phyloP scores from a whole-genome alignment of 129 eudicot species.

The Tagetes erecta region DNA sequence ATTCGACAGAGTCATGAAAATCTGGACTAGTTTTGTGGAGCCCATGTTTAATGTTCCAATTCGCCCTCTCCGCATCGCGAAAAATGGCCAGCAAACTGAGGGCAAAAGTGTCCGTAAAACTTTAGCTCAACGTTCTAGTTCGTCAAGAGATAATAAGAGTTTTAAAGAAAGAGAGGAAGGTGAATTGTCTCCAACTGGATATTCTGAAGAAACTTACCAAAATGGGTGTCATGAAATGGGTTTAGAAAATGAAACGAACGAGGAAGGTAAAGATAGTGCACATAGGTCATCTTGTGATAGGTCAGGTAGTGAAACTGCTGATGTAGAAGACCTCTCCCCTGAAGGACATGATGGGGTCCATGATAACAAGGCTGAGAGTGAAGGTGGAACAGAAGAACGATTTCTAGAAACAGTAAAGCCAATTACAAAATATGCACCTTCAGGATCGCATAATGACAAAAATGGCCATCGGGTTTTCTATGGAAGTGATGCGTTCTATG shows the following conservation, averaged over 20 bases:
- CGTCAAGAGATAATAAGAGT: slow-evolving; percentile 37
- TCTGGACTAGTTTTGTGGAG: slow-evolving; percentile 87
- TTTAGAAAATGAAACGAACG: slow-evolving; percentile 41
- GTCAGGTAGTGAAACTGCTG: slow-evolving; percentile 75
- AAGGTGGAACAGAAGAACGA: slow-evolving; percentile 71
- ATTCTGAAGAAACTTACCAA: slow-evolving; percentile 38
- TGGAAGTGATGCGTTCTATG: slow-evolving; percentile 82
- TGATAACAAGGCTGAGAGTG: slow-evolving; percentile 74
- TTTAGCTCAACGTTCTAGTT: slow-evolving; percentile 39
- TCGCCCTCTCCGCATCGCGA: slow-evolving; percentile 48
- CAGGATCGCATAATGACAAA: slow-evolving; percentile 33
- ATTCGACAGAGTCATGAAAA: slow-evolving; percentile 66
- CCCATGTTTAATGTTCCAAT: slow-evolving; percentile 68
- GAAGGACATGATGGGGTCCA: slow-evolving; percentile 57
- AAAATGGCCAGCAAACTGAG: slow-evolving; percentile 33
- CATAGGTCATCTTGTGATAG: slow-evolving; percentile 62
- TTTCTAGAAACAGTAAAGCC: slow-evolving; percentile 68
- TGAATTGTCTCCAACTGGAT: slow-evolving; percentile 74
- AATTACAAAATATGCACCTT: slow-evolving; percentile 45
- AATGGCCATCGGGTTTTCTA: slow-evolving; percentile 59
- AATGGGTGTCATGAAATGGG: slow-evolving; percentile 32
- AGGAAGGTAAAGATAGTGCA: slow-evolving; percentile 71
- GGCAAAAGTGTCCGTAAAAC: slow-evolving; percentile 33
- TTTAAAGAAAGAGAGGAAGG: slow-evolving; percentile 76
- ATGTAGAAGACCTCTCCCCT: slow-evolving; percentile 61